Percentiles rank a stretch among this genome's conserved stretches.
These are phyloP conservation scores for Blastobotrys capitulatus DNA, from an alignment of 1,139 yeast genomes.

Conservation along the genomic window DNA sequence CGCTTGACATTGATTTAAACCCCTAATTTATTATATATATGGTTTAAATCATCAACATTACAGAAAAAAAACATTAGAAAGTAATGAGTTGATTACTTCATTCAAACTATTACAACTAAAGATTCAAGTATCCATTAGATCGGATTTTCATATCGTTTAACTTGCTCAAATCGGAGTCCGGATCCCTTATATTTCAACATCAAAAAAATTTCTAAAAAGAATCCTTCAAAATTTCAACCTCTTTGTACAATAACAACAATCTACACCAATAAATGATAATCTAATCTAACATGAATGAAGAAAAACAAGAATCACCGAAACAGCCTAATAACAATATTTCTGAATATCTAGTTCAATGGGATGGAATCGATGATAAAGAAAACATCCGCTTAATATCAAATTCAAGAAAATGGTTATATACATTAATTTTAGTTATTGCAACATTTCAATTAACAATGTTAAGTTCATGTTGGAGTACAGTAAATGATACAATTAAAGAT, in stretches of 20 bases:
- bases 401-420: conserved; percentile 8
- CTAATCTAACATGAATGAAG: background rate
- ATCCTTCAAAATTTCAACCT: too few relatives aligned
- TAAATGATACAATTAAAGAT: conserved; percentile 42
- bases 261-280: too few relatives aligned
- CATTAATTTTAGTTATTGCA: conserved; percentile 5
- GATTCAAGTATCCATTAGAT: too few relatives aligned
- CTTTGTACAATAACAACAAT: too few relatives aligned
- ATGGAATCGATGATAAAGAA: conserved; percentile 13
- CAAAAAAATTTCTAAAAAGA: background rate
- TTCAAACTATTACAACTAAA: too few relatives aligned
- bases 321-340: background rate
- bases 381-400: conserved; percentile 3
- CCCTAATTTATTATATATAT: too few relatives aligned
- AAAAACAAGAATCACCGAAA: background rate
- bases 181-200: background rate
- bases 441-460: conserved; percentile 20
- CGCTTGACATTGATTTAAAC: too few relatives aligned
- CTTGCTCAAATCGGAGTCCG: too few relatives aligned
- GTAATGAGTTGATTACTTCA: too few relatives aligned
- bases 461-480: conserved; percentile 57
- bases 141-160: too few relatives aligned
- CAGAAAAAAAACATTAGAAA: too few relatives aligned
- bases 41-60: too few relatives aligned
- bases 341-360: conserved; percentile 9